A percentile compares a stretch with the other conserved stretches of the same genome.
Conservation (phyloP, 495 filamentous ascomycete species). For the Glutinoglossum americanum region DNA sequence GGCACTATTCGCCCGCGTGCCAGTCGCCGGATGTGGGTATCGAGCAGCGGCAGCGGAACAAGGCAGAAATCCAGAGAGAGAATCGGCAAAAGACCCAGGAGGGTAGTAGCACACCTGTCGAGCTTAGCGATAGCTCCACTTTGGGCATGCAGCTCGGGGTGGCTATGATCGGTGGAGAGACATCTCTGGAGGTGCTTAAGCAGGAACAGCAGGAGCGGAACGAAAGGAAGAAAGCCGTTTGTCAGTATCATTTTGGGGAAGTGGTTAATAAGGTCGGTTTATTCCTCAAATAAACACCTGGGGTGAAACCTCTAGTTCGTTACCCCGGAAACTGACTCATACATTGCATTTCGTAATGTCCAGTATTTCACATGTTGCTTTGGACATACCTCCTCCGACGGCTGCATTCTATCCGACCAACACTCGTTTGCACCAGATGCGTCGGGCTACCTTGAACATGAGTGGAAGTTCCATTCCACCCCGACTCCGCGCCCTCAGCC, state of each 20-base stretch:
- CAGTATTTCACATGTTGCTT: background rate
- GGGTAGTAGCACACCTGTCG: background rate
- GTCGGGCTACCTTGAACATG: background rate
- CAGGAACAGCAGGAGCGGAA: background rate
- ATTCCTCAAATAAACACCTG: background rate
- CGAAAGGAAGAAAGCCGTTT: background rate
- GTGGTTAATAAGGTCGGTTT: background rate
- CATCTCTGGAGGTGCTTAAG: background rate
- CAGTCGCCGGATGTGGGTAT: background rate
- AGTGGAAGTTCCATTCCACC: background rate
- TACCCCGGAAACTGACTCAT: background rate
- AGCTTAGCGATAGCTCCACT: too few species aligned
- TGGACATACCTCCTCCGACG: background rate
- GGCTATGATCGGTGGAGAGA: too few species aligned
- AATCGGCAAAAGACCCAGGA: too few species aligned
- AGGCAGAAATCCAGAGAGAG: background rate
- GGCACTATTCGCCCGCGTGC: background rate
- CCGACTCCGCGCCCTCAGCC: background rate
- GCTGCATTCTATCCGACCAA: background rate
- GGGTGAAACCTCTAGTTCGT: background rate
- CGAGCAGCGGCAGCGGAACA: background rate
- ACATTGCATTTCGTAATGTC: too few species aligned
- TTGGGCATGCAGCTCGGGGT: too few species aligned
- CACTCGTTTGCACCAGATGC: background rate
- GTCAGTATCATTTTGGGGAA: background rate